Conservation (phyloP, 306 rosid species). For the Cercis canadensis region DNA sequence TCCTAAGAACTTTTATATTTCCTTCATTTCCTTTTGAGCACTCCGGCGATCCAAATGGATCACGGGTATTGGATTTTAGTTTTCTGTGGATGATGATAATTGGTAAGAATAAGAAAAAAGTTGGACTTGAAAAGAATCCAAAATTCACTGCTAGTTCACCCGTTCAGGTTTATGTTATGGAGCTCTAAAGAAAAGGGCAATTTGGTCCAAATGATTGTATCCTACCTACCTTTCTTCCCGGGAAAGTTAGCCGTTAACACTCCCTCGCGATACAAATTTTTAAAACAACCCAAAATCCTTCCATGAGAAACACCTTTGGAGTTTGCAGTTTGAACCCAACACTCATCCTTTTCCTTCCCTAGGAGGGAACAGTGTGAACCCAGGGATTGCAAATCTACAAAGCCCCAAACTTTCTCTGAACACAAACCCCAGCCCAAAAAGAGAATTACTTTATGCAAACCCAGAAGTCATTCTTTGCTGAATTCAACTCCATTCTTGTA, state of each 20-base stretch:
- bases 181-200: background rate
- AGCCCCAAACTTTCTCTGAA: constrained; percentile 27
- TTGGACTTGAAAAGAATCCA: too few relatives aligned
- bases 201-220: background rate
- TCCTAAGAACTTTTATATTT: too few relatives aligned
- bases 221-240: constrained; percentile 22
- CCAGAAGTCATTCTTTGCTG: constrained; percentile 55
- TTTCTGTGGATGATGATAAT: too few relatives aligned
- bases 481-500: background rate
- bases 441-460: constrained; percentile 54
- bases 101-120: too few relatives aligned
- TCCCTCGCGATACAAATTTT: constrained; percentile 34
- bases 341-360: constrained; percentile 60
- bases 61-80: too few relatives aligned
- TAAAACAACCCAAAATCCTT: background rate
- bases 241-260: constrained; percentile 33
- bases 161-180: too few relatives aligned
- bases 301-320: background rate
- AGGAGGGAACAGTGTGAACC: constrained; percentile 44
- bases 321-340: constrained; percentile 4
- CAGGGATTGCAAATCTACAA: background rate
- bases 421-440: too few relatives aligned
- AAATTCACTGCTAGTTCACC: too few relatives aligned
- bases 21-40: too few relatives aligned
- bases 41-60: too few relatives aligned